Percentiles rank a stretch among this genome's conserved stretches.
Conservation (phyloP, 1,284 basidiomycete genomes). For the Blastosporella zonata region DNA sequence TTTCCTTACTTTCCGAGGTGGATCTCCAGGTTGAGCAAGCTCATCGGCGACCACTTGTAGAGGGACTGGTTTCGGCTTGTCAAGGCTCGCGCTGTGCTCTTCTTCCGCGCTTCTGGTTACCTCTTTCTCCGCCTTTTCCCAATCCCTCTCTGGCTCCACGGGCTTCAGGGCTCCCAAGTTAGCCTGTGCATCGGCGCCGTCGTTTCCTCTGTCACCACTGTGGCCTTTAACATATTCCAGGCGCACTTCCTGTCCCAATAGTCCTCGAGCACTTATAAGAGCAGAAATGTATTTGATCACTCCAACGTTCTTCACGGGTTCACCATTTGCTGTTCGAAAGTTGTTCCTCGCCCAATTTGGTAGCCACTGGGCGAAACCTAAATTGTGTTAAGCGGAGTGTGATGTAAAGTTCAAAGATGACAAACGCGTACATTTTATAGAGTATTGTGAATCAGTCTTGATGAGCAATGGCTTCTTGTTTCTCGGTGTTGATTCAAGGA, state of each 20-base stretch:
- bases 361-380: slow-evolving; percentile 69
- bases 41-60: slow-evolving; percentile 5
- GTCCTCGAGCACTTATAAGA: slow-evolving; percentile 47
- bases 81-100: slow-evolving; percentile 2
- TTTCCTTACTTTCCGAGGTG: slow-evolving; percentile 14
- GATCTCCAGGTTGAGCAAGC: not conserved
- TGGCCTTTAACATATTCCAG: slow-evolving; percentile 74
- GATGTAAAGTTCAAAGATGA: slow-evolving; percentile 4
- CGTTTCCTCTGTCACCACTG: slow-evolving; percentile 69
- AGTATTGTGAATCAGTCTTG: slow-evolving; percentile 76
- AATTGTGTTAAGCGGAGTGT: not conserved
- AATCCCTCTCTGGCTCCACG: slow-evolving; percentile 48
- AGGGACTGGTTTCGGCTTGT: not conserved
- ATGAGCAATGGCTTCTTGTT: slow-evolving; percentile 57
- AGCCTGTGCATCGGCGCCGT: slow-evolving; percentile 72
- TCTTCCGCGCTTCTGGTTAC: slow-evolving; percentile 7
- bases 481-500: slow-evolving; percentile 64
- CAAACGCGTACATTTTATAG: slow-evolving; percentile 56
- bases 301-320: slow-evolving; percentile 60
- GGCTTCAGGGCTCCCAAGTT: slow-evolving; percentile 48
- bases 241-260: slow-evolving; percentile 48
- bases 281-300: slow-evolving; percentile 63
- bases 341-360: slow-evolving; percentile 52
- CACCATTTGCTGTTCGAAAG: slow-evolving; percentile 48
- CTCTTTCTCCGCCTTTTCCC: slow-evolving; percentile 33